phyloP scores from a whole-genome alignment of 2,329 filamentous ascomycete genomes.

The Botrytis hyacinthi region DNA sequence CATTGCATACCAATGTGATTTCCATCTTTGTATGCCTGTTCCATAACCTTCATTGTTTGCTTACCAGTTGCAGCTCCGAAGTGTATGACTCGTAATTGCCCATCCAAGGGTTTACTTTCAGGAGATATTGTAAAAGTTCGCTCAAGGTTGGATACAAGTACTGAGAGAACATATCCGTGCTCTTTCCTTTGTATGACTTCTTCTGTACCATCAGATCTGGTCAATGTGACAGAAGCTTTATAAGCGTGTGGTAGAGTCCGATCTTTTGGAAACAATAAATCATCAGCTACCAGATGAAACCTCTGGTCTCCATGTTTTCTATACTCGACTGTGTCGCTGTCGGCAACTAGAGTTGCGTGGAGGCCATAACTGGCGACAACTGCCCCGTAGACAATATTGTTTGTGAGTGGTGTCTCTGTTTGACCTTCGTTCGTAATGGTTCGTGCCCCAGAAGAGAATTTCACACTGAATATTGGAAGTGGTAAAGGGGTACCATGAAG shows the following conservation, averaged over 20 bases:
- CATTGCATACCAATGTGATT: conserved; percentile 50
- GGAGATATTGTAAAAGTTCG: conserved; percentile 81
- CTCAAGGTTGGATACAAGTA: conserved; percentile 78
- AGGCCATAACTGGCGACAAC: conserved; percentile 90
- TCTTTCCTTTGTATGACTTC: conserved; percentile 42
- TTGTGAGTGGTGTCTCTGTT: conserved; percentile 29
- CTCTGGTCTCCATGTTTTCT: conserved; percentile 72
- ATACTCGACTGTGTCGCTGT: conserved; percentile 82
- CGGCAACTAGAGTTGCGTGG: conserved; percentile 83
- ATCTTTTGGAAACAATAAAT: conserved; percentile 61
- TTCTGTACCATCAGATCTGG: conserved; percentile 34
- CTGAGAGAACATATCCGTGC: conserved; percentile 75
- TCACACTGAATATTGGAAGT: conserved; percentile 62
- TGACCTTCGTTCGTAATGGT: conserved; percentile 43
- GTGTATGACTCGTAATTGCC: conserved; percentile 67
- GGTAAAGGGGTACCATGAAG: conserved; percentile 53
- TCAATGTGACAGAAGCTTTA: conserved; percentile 48
- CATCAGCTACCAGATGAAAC: conserved; percentile 80
- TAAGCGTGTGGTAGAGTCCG: conserved; percentile 56
- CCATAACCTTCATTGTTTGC: conserved; percentile 76
- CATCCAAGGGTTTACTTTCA: conserved; percentile 65
- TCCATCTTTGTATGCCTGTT: conserved; percentile 56
- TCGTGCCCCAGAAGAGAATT: conserved; percentile 55
- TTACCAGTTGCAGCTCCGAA: conserved; percentile 67
- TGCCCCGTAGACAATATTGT: conserved; percentile 59